Percentiles rank a stretch among this genome's conserved stretches.
These are phyloP conservation scores for Inga laurina DNA, from an alignment of 306 rosid species.

Conservation along the genomic window DNA sequence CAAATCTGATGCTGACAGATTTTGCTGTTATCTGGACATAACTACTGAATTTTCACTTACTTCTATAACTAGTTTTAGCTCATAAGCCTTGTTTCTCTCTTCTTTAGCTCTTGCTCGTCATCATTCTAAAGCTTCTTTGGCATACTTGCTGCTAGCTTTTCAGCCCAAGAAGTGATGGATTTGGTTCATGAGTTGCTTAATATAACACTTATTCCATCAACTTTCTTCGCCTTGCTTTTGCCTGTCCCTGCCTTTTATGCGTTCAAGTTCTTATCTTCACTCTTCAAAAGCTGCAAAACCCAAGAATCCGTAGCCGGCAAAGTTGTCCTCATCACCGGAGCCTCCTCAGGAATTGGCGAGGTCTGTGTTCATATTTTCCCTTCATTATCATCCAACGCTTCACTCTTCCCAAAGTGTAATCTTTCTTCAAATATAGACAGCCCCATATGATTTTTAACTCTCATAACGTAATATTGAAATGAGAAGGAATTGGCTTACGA, in stretches of 20 bases:
- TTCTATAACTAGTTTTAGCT: too few relatives aligned
- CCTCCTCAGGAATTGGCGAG: slow-evolving; percentile 28
- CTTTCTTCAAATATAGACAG: background rate
- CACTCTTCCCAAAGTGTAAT: background rate
- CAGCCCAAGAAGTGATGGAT: background rate
- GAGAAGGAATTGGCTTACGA: slow-evolving; percentile 21
- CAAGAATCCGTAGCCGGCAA: background rate
- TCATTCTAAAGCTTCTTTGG: background rate
- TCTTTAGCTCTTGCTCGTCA: too few relatives aligned
- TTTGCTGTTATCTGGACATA: too few relatives aligned
- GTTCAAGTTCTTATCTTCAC: background rate
- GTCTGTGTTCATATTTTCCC: background rate
- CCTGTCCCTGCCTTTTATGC: background rate
- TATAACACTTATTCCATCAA: background rate
- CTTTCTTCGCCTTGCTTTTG: background rate
- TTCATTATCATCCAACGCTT: background rate
- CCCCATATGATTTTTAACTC: background rate
- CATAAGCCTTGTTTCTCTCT: too few relatives aligned
- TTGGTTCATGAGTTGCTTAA: slow-evolving; percentile 3
- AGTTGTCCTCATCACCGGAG: slow-evolving; percentile 28
- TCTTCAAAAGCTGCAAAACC: background rate
- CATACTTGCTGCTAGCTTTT: background rate
- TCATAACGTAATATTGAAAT: background rate
- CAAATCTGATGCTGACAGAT: too few relatives aligned
- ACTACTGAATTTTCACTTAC: too few relatives aligned